Base-by-base conservation (phyloP, 306 rosid species). In the Quercus engelmannii region DNA sequence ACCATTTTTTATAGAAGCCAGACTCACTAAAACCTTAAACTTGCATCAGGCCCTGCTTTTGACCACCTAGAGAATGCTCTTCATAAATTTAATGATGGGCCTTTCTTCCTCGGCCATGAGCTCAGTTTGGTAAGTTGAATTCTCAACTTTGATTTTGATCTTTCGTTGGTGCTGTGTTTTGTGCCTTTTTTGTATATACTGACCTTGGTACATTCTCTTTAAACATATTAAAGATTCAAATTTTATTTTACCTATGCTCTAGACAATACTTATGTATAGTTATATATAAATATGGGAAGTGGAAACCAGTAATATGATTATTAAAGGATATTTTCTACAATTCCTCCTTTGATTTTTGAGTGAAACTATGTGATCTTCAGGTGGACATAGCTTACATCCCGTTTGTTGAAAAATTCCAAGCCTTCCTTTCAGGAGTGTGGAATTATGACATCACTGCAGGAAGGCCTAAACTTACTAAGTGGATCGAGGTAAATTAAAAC, bases 31-130 rank as follows among this genome's bases (percentile, higher is more conserved):
- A 58, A 33, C 61, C 56, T 33, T 41, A 30, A 14, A 67, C 70
- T 69, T 80, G 54, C 55, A 75, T 41, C 82, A 91, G 95, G 83
- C 57, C 79, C 85, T 55, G 84, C 88, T 79, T 88, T 91, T 89
- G 96, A 91, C 76, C 89, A 83, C 83, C 71, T 93, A 88, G 98
- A 93, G 83, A 85, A 89, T 71, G 88, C 94, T 85, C 90, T 93
- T 79, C 87, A 84, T 33, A 90, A 86, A 69, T 91, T 87, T 64
- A 90, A 86, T 14, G 96, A 90, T 46, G 96, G 97, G 5, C 96
- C 98, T 46, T 89, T 87, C 87, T 61, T 93, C 74, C 86, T 91
- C 30, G 97, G 97, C 28, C 88, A 86, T 5, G 41, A 35, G 62
- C 75, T 93, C 49, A 91, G 98, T 74, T 79, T 73, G 92, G 98